These are phyloP conservation scores for Penicillium sp. DNA, from an alignment of 2,329 filamentous ascomycete species.

Conservation along the genomic window DNA sequence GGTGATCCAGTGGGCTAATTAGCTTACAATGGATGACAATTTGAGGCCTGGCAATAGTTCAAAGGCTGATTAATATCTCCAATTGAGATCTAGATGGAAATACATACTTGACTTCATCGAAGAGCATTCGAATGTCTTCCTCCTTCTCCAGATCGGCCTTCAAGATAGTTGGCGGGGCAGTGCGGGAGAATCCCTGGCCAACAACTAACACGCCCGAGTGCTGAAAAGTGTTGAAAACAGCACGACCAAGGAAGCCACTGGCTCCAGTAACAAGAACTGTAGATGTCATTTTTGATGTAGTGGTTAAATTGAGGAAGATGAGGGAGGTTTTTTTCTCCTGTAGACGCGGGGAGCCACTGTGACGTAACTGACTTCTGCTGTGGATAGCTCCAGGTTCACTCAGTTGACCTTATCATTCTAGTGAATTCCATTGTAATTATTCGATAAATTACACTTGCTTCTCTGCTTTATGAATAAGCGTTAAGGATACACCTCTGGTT, in stretches of 20 bases:
- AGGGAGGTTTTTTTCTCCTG: background rate
- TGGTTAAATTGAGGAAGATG: background rate
- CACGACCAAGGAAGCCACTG: constrained; percentile 76
- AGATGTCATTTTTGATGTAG: constrained; percentile 35
- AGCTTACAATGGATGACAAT: constrained; percentile 76
- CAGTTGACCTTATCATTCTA: too few species aligned
- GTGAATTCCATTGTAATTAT: too few species aligned
- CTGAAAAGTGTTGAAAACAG: constrained; percentile 71
- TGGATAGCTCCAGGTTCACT: background rate
- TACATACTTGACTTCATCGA: constrained; percentile 54
- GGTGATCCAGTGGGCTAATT: background rate
- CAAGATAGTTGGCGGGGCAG: constrained; percentile 66
- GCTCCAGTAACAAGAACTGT: constrained; percentile 78
- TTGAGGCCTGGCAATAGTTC: constrained; percentile 55
- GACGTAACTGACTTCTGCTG: constrained; percentile 25
- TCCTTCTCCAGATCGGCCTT: constrained; percentile 53
- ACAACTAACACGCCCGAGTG: constrained; percentile 65
- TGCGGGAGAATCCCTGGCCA: constrained; percentile 71
- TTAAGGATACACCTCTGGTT: background rate
- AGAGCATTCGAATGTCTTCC: constrained; percentile 45
- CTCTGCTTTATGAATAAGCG: background rate
- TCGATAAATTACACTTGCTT: background rate
- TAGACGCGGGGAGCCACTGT: constrained; percentile 14
- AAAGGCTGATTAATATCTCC: constrained; percentile 2
- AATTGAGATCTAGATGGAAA: too few species aligned